Evolutionary conservation across 805 yeast genomes (phyloP), one percentile per base, ranked within the genome.

Genomic region (Phaffomyces thermotolerans): DNA sequence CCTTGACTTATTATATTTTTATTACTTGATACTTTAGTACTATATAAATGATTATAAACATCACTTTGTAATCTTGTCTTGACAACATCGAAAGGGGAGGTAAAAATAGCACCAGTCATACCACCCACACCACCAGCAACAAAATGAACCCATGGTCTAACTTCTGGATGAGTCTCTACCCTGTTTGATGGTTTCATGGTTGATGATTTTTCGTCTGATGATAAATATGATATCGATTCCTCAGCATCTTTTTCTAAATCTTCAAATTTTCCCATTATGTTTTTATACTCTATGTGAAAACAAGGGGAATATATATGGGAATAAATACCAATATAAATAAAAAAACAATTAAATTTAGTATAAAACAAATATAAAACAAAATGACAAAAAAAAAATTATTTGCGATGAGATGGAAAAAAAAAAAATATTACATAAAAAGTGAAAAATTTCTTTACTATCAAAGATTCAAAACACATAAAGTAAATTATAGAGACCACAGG

Each of bases 111-210:
- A 23, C 99, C 99, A 27, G 91, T 86, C 97, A 93, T 93, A 14
- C 99, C 99, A 30, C 97, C 99, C 23, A 86, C 62, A 13, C 95
- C 95, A 40, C 93, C 95, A 12, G 95, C 90, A n/a, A 85, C 85
- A 59, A 85, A 85, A 64, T 84, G 91, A 6, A 84, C 88, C 91
- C 75, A 71, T 29, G 76, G 75, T 44, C 67, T 69, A 5, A 71
- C 69, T 13, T 56, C 53, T 2, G 37, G 47, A 53, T 47, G 50
- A 3, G 39, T 39, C n/a, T 40, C 44, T 6, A 22, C 35, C 15
- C 24, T 40, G 2, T 44, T 29, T 1, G 73, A 66, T 37, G 60
- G 63, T 59, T 78, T 68, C 42, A 65, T 55, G 40, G 79, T 66
- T 5, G 85, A 70, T 2, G 84, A 75, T 54, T 80, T 78, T 55